phyloP scores from a whole-genome alignment of 176 grass and related monocot species.

The Miscanthus lutarioriparius region DNA sequence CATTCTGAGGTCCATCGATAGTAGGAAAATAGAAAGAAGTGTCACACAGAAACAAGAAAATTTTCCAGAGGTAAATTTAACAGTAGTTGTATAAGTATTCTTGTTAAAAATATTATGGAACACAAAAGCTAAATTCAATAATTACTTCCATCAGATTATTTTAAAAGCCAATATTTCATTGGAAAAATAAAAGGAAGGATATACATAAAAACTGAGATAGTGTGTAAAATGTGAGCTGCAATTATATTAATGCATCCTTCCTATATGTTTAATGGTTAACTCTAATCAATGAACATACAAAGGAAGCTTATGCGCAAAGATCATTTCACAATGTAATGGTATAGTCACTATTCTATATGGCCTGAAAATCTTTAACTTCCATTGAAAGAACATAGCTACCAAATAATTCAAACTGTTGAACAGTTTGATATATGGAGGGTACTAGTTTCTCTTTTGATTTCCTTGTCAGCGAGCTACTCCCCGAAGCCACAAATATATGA shows the following conservation, averaged over 20 bases:
- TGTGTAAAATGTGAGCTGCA: neutral
- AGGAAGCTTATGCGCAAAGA: neutral
- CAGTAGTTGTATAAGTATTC: neutral
- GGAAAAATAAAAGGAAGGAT: neutral
- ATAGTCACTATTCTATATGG: neutral
- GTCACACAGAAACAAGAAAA: neutral
- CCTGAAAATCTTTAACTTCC: too few relatives aligned
- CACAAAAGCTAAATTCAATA: neutral
- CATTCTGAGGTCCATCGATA: neutral
- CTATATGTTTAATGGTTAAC: neutral
- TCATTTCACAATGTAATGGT: neutral
- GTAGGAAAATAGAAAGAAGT: slow-evolving; percentile 13
- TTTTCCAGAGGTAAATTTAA: neutral
- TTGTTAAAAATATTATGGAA: neutral
- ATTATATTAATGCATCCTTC: neutral
- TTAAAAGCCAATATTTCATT: neutral
- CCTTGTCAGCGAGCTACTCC: neutral
- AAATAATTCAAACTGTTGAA: too few relatives aligned
- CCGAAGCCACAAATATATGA: neutral
- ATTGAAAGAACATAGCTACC: too few relatives aligned
- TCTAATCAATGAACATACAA: neutral
- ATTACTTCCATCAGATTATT: neutral
- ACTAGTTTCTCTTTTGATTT: neutral
- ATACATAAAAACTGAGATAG: neutral
- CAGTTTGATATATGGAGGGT: too few relatives aligned